A percentile compares a stretch with the other conserved stretches of the same genome.
These are phyloP conservation scores for Silene coronaria DNA, from an alignment of 179 eudicot genomes.

Conservation along the genomic window DNA sequence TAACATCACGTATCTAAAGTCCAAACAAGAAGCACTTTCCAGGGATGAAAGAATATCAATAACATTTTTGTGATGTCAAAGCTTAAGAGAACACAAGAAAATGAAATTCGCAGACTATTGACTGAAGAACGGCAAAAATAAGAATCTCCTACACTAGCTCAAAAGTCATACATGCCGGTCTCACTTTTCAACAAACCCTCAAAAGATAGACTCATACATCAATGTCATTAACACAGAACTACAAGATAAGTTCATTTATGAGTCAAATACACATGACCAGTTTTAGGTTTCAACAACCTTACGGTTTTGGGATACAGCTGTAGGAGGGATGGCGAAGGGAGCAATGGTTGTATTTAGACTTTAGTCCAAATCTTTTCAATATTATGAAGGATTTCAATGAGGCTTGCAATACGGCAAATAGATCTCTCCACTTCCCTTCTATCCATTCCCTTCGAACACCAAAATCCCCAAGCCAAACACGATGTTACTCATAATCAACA, in stretches of 20 bases:
- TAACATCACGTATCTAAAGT: slow-evolving; percentile 13
- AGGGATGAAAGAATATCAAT: neutral
- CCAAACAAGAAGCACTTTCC: neutral
- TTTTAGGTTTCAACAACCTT: neutral
- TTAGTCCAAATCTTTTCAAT: no score
- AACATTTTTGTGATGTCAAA: neutral
- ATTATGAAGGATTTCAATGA: neutral
- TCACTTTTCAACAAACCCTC: neutral
- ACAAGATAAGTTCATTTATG: neutral
- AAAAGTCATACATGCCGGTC: neutral
- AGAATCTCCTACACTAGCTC: neutral
- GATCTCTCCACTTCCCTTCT: neutral
- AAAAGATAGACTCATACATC: neutral
- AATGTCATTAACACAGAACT: neutral
- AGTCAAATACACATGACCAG: neutral
- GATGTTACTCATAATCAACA: neutral
- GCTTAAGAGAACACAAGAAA: neutral
- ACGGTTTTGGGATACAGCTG: neutral
- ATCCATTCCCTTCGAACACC: neutral
- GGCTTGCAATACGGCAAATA: neutral
- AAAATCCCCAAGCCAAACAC: neutral
- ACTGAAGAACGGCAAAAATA: neutral
- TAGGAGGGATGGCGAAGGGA: neutral
- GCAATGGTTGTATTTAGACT: neutral
- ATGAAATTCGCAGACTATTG: neutral